These are phyloP conservation scores for Setomelanomma holmii DNA, from an alignment of 2,329 filamentous ascomycete species.

Conservation along the genomic window DNA sequence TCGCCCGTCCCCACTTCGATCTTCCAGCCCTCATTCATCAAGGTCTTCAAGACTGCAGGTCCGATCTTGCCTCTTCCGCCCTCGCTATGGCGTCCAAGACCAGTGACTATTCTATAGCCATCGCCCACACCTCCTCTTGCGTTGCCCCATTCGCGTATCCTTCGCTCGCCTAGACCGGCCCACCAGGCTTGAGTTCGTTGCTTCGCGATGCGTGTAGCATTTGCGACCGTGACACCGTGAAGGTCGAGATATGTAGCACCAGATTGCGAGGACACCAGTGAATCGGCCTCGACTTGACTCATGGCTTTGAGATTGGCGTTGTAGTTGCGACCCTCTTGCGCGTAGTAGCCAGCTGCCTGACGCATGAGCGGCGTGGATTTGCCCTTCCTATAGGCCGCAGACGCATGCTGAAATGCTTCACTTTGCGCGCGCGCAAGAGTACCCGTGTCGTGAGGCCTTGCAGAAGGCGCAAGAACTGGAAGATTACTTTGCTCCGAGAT, in stretches of 20 bases:
- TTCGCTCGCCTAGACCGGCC: conserved; percentile 71
- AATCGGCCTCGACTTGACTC: conserved; percentile 72
- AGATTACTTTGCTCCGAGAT: conserved; percentile 35
- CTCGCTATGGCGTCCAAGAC: conserved; percentile 77
- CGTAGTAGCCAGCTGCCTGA: conserved; percentile 78
- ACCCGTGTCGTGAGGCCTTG: conserved; percentile 48
- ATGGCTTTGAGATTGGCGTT: conserved; percentile 64
- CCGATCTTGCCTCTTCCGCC: conserved; percentile 78
- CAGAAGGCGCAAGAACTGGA: conserved; percentile 34
- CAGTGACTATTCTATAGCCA: conserved; percentile 80
- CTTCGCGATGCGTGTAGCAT: conserved; percentile 80
- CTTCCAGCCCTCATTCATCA: conserved; percentile 84
- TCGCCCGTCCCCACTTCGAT: conserved; percentile 75
- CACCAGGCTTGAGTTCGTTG: conserved; percentile 77
- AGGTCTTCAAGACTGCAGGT: conserved; percentile 77
- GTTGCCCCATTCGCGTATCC: conserved; percentile 54
- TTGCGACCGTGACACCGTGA: conserved; percentile 81
- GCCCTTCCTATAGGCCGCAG: conserved; percentile 64
- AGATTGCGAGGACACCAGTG: conserved; percentile 73
- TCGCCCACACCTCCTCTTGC: conserved; percentile 53
- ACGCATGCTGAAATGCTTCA: conserved; percentile 64
- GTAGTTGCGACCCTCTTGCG: conserved; percentile 71
- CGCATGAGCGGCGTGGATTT: conserved; percentile 77
- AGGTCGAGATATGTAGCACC: conserved; percentile 75
- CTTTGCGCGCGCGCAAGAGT: conserved; percentile 56